A percentile compares a stretch with the other conserved stretches of the same genome.
Conservation (phyloP, 2,329 filamentous ascomycete species). For the Aureobasidium sp. region DNA sequence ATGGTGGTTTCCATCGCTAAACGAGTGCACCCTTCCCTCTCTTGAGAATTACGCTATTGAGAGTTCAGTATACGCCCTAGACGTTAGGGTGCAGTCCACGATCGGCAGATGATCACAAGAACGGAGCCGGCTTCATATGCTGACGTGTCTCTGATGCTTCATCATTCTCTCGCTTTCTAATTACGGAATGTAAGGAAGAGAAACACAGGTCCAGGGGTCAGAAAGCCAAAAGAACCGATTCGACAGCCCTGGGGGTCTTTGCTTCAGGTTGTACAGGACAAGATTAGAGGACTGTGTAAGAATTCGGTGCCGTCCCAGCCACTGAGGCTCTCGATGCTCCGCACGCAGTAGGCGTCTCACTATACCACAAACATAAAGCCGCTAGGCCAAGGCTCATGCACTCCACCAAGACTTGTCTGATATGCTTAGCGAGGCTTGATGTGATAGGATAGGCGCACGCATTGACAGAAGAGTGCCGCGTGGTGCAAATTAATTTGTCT, state of each 20-base stretch:
- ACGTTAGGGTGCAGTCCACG: background rate
- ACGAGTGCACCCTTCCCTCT: background rate
- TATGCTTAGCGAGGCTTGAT: conserved; percentile 11
- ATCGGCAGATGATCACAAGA: conserved; percentile 3
- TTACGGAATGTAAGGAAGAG: background rate
- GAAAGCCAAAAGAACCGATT: background rate
- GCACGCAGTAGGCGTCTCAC: conserved; percentile 5
- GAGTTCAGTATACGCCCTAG: background rate
- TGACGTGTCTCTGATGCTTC: background rate
- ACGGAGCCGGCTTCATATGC: background rate
- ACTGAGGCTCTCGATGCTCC: conserved; percentile 4
- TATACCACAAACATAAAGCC: conserved; percentile 2
- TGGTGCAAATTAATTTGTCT: conserved; percentile 2
- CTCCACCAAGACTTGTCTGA: background rate
- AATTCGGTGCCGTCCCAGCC: background rate
- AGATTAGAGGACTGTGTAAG: background rate
- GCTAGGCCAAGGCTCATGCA: background rate
- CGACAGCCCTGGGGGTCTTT: background rate
- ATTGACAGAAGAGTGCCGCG: background rate
- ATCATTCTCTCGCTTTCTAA: background rate
- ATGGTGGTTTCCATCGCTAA: background rate
- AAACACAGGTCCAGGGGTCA: background rate
- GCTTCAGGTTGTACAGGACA: background rate
- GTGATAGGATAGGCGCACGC: conserved; percentile 1
- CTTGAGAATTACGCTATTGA: background rate